These are phyloP conservation scores for Vanilla planifolia DNA, from an alignment of 106 monocot species.

Conservation along the genomic window DNA sequence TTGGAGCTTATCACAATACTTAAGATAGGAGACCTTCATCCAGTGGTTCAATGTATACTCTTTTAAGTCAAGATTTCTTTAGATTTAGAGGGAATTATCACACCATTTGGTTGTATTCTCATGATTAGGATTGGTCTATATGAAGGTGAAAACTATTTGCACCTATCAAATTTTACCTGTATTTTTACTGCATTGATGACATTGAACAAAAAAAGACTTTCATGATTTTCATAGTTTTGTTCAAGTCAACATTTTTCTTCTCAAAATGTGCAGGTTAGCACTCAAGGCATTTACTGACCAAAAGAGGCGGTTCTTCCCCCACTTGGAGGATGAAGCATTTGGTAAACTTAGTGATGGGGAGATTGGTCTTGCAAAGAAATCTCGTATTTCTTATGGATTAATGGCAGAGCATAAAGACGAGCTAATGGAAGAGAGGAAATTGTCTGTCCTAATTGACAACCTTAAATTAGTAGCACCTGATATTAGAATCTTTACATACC, in stretches of 20 bases:
- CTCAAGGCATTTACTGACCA: constrained; percentile 94
- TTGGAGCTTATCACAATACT: no score
- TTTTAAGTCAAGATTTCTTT: no score
- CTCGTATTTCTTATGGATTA: constrained; percentile 19
- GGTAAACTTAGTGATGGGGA: constrained; percentile 28
- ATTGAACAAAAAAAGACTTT: no score
- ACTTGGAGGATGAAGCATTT: constrained; percentile 64
- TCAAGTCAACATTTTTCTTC: not conserved
- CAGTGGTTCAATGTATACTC: no score
- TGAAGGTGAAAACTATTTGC: no score
- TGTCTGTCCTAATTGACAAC: constrained; percentile 53
- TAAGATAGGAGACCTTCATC: no score
- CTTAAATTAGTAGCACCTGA: constrained; percentile 39
- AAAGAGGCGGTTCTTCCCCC: constrained; percentile 90
- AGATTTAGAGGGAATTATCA: no score
- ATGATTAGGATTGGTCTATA: no score
- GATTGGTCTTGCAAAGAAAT: constrained; percentile 40
- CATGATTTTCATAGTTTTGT: not conserved
- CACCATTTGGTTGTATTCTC: no score
- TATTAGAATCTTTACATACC: constrained; percentile 55
- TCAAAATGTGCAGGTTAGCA: constrained; percentile 59
- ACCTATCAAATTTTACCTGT: no score
- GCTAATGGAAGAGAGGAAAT: constrained; percentile 28
- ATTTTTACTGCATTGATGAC: no score
- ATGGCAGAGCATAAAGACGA: constrained; percentile 12